Evolutionary conservation across 108 stramenopile genomes (phyloP).

Genomic region (Nannochloropsis oceanica): DNA sequence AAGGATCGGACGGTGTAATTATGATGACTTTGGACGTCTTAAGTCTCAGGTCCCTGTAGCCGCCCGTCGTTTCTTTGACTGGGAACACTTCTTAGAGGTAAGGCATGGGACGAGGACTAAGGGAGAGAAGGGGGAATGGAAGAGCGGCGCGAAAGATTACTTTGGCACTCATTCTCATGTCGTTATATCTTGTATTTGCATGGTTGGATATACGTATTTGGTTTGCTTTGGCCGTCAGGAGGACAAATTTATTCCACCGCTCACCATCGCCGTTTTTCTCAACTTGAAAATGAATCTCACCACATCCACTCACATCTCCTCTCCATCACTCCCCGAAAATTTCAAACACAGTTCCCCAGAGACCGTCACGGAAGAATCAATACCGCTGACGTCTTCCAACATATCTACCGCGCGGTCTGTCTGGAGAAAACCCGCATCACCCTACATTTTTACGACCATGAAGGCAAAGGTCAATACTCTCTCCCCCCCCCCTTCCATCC

Average conservation of each 20-base stretch:
- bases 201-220: no score
- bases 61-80: not conserved
- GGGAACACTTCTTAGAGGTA: not conserved
- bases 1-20: not conserved
- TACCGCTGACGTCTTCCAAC: not conserved
- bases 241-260: no score
- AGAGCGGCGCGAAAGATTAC: no score
- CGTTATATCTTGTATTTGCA: no score
- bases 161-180: no score
- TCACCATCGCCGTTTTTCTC: no score
- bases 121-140: no score
- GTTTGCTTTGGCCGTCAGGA: no score
- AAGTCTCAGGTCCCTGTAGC: not conserved
- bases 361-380: not conserved
- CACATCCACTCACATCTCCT: not conserved
- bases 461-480: not conserved
- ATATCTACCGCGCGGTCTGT: slow-evolving; percentile 1
- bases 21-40: not conserved
- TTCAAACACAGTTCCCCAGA: not conserved
- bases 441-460: not conserved
- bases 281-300: no score
- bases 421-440: slow-evolving; percentile 13
- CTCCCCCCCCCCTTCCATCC: not conserved
- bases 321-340: not conserved
- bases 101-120: not conserved